A percentile compares a stretch with the other conserved stretches of the same genome.
Evolutionary conservation across 1,284 basidiomycete genomes (phyloP).

Genomic region (Pseudozyma sp.): DNA sequence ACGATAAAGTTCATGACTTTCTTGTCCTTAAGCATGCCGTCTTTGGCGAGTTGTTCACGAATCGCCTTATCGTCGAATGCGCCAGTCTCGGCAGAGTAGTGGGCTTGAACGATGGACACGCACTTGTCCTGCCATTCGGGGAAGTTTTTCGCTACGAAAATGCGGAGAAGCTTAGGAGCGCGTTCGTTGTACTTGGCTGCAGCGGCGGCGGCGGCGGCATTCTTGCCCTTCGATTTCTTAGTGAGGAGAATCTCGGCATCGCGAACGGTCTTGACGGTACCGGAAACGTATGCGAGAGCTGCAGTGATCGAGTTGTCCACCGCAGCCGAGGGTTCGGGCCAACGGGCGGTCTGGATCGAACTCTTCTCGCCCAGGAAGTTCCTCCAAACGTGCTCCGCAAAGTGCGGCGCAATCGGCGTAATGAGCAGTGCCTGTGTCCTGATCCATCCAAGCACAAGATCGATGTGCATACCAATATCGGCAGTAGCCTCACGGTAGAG

Average conservation of each 20-base stretch:
- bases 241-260: slow-evolving; percentile 77
- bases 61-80: slow-evolving; percentile 87
- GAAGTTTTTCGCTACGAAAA: slow-evolving; percentile 91
- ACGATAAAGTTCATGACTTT: slow-evolving; percentile 95
- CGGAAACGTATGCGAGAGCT: slow-evolving; percentile 81
- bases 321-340: slow-evolving; percentile 76
- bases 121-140: slow-evolving; percentile 92
- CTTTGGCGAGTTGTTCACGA: slow-evolving; percentile 77
- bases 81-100: slow-evolving; percentile 76
- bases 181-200: slow-evolving; percentile 62
- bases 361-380: slow-evolving; percentile 79
- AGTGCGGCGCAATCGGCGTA: slow-evolving; percentile 92
- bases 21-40: slow-evolving; percentile 95
- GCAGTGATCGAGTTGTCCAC: slow-evolving; percentile 73
- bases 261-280: slow-evolving; percentile 86
- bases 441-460: slow-evolving; percentile 83
- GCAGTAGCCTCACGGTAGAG: slow-evolving; percentile 94
- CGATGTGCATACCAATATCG: slow-evolving; percentile 84
- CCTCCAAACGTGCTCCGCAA: slow-evolving; percentile 89
- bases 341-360: slow-evolving; percentile 84
- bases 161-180: slow-evolving; percentile 79
- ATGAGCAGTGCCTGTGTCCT: slow-evolving; percentile 82
- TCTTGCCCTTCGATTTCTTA: slow-evolving; percentile 61
- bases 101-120: slow-evolving; percentile 80
- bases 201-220: slow-evolving; percentile 19